Evolutionary conservation across 2,329 filamentous ascomycete genomes (phyloP), one percentile per base, ranked within the genome.

Genomic region (Aspergillus pseudotamarii): DNA sequence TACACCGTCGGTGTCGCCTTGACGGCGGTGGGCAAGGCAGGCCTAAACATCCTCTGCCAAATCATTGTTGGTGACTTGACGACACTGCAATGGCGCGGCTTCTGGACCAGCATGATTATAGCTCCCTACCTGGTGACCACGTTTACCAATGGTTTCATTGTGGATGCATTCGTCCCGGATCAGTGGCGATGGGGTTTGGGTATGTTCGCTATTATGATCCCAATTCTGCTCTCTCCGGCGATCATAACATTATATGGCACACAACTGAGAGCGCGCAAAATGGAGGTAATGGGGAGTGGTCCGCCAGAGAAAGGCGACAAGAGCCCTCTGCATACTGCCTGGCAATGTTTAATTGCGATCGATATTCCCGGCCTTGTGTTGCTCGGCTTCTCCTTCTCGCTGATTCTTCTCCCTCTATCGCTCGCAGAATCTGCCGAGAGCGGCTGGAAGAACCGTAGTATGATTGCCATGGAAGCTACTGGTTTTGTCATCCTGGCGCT

Each of bases 351-450:
- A 28, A 76, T 83, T 38, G 84, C 89, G 67, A 86, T 90, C 62
- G 88, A 91, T 69, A 68, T 78, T 77, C 32, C 66, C 67, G 71
- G 38, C 45, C n/a, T 58, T 23, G n/a, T 63, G 6, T 54, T 41
- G 3, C 64, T 73, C 8, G 69, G 69, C 1, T 46, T 65, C 4
- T 58, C 34, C 3, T 63, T 59, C 36, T 65, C 58, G 9, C 57
- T 91, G 72, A 80, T 91, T 2, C n/a, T 54, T 8, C 81, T 91
- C n/a, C 86, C 88, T 0, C 88, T 91, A 75, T 85, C 78, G 26
- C 80, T 91, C 10, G 77, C 79, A 59, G 57, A 67, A 11, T 72
- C 67, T 23, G 75, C 80, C 5, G 66, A 72, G 14, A 62, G 75
- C 6, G 73, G 75, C 14, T 84, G 81, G 81, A 62, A 68, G 4